Percentiles rank a stretch among this genome's conserved stretches.
Evolutionary conservation across 306 rosid species (phyloP).

Genomic region (Vigna reflexopilosa): DNA sequence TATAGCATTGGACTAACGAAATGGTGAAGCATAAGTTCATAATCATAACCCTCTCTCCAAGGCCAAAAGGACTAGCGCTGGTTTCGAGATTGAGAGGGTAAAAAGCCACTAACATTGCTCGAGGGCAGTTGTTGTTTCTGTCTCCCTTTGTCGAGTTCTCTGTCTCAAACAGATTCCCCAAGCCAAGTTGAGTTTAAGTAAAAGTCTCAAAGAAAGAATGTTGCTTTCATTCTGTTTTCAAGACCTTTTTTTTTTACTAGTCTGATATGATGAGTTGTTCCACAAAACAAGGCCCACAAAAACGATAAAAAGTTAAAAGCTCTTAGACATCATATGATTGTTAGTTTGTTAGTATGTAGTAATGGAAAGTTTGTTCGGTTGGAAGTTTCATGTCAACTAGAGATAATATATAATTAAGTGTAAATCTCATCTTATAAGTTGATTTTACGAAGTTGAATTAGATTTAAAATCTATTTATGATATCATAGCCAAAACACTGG

Average conservation of each 20-base stretch:
- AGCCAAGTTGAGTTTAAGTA: constrained; percentile 35
- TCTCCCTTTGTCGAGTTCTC: constrained; percentile 30
- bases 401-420: no score
- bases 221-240: constrained; percentile 20
- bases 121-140: constrained; percentile 28
- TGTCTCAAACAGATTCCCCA: constrained; percentile 34
- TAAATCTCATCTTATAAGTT: no score
- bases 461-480: no score
- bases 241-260: not conserved
- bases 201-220: constrained; percentile 23
- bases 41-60: constrained; percentile 9
- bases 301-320: constrained; percentile 2
- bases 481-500: no score
- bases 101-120: constrained; percentile 40
- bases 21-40: constrained; percentile 10
- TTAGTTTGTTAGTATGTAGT: not conserved
- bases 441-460: no score
- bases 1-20: constrained; percentile 24
- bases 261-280: constrained; percentile 10
- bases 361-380: not conserved
- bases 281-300: constrained; percentile 30
- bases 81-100: constrained; percentile 35
- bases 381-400: no score
- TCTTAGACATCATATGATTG: constrained; percentile 4
- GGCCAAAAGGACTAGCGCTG: constrained; percentile 33